Percentiles rank a stretch among this genome's conserved stretches.
Conservation (phyloP, 306 rosid species). For the Urtica urens region DNA sequence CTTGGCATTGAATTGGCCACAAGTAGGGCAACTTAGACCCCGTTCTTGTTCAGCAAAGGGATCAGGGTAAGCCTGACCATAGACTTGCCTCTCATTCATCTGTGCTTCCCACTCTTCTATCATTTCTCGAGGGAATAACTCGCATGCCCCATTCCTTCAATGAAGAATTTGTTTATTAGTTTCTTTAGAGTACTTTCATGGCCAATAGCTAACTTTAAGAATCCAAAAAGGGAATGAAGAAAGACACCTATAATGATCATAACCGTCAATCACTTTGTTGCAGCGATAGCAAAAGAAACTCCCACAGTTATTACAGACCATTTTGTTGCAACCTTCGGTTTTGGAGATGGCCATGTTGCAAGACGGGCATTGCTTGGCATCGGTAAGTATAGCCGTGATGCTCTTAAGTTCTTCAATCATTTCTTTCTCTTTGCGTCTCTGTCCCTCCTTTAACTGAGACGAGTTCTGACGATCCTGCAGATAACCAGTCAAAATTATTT, state of each 20-base stretch:
- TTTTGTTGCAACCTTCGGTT: slow-evolving; percentile 85
- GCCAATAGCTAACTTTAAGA: slow-evolving; percentile 14
- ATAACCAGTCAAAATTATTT: slow-evolving; percentile 8
- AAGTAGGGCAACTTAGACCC: slow-evolving; percentile 54
- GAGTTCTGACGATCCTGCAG: slow-evolving; percentile 76
- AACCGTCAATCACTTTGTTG: slow-evolving; percentile 52
- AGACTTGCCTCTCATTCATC: slow-evolving; percentile 45
- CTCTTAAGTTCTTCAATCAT: slow-evolving; percentile 76
- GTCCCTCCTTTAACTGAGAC: slow-evolving; percentile 38
- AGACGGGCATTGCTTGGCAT: slow-evolving; percentile 76
- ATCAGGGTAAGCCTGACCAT: slow-evolving; percentile 53
- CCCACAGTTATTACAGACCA: slow-evolving; percentile 70
- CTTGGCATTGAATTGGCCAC: slow-evolving; percentile 85
- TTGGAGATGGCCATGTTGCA: slow-evolving; percentile 79
- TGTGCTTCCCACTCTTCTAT: slow-evolving; percentile 52
- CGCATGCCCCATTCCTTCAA: slow-evolving; percentile 61
- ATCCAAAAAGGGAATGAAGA: neutral
- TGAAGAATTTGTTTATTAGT: slow-evolving; percentile 1
- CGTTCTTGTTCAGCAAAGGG: slow-evolving; percentile 29
- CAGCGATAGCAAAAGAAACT: slow-evolving; percentile 78
- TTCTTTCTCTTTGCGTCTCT: slow-evolving; percentile 49
- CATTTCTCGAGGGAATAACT: slow-evolving; percentile 59
- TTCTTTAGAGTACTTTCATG: too few relatives aligned
- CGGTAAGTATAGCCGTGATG: slow-evolving; percentile 52
- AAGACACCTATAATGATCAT: slow-evolving; percentile 67